A percentile compares a stretch with the other conserved stretches of the same genome.
Evolutionary conservation across 106 monocot genomes (phyloP).

Genomic region (Phalaenopsis aphrodite): DNA sequence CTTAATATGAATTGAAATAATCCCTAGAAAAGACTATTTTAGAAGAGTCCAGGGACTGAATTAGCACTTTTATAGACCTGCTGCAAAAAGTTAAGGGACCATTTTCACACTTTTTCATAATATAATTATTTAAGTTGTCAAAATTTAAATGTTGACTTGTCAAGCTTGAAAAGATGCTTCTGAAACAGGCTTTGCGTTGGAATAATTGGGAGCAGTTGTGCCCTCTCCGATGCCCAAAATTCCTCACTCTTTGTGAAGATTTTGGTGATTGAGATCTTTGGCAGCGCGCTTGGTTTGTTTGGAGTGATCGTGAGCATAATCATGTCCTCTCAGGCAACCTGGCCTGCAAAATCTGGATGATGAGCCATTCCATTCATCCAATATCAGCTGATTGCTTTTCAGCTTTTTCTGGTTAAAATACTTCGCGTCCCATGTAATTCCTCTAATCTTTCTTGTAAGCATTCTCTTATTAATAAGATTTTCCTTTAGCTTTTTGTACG

Average conservation of each 20-base stretch:
- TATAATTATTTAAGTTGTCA: no score
- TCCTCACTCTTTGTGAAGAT: slow-evolving; percentile 97
- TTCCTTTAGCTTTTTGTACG: background rate
- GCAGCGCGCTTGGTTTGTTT: slow-evolving; percentile 90
- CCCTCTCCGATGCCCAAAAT: slow-evolving; percentile 92
- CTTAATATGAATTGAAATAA: no score
- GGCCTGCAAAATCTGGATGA: slow-evolving; percentile 59
- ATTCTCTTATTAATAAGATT: background rate
- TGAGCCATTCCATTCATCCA: background rate
- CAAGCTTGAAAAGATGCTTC: background rate
- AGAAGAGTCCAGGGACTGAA: no score
- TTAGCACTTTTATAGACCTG: no score
- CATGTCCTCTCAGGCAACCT: slow-evolving; percentile 94
- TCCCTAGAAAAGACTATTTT: no score
- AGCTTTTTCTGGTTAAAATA: no score
- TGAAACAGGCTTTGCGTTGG: slow-evolving; percentile 77
- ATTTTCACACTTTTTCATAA: no score
- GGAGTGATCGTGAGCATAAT: slow-evolving; percentile 98
- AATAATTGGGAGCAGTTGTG: slow-evolving; percentile 98
- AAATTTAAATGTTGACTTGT: no score
- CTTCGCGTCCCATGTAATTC: no score
- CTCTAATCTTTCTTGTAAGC: background rate
- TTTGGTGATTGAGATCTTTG: slow-evolving; percentile 95
- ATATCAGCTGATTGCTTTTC: no score
- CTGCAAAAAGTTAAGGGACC: no score